These are phyloP conservation scores for Metschnikowia proteae DNA, from an alignment of 805 yeast species.

Conservation along the genomic window DNA sequence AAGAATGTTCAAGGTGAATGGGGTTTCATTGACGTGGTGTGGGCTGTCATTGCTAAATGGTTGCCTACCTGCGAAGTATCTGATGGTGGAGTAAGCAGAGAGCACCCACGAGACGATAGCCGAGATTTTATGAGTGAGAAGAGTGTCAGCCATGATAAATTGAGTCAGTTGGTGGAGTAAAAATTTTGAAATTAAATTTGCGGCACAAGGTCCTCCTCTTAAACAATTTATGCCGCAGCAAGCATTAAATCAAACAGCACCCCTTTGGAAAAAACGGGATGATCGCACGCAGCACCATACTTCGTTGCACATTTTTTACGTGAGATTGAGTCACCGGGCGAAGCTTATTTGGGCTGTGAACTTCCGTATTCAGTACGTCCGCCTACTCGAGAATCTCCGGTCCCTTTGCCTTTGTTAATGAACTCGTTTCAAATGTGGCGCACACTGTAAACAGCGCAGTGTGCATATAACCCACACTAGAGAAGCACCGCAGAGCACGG, in stretches of 20 bases:
- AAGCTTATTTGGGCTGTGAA: not conserved
- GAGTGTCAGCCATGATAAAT: slow-evolving; percentile 9
- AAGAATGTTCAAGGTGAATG: slow-evolving; percentile 59
- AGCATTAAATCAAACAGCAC: slow-evolving; percentile 3
- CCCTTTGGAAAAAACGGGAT: not conserved
- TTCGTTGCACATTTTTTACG: not conserved
- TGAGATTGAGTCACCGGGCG: not conserved
- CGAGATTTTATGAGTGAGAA: slow-evolving; percentile 37
- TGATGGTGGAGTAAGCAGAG: slow-evolving; percentile 52
- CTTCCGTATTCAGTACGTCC: not conserved
- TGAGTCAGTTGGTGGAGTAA: not conserved
- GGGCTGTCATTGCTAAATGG: slow-evolving; percentile 45
- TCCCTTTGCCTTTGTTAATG: not conserved
- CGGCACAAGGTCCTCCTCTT: slow-evolving; percentile 1
- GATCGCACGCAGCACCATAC: not conserved
- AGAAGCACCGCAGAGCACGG: not conserved
- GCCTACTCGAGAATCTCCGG: not conserved
- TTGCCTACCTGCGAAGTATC: slow-evolving; percentile 55
- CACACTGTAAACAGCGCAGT: not conserved
- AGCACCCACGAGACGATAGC: slow-evolving; percentile 53
- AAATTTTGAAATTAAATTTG: not conserved
- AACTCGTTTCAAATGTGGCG: not conserved
- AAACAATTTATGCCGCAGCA: slow-evolving; percentile 5
- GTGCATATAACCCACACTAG: not conserved
- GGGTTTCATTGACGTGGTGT: slow-evolving; percentile 57